These are phyloP conservation scores for Mrakia frigida DNA, from an alignment of 768 basidiomycete species.

Conservation along the genomic window DNA sequence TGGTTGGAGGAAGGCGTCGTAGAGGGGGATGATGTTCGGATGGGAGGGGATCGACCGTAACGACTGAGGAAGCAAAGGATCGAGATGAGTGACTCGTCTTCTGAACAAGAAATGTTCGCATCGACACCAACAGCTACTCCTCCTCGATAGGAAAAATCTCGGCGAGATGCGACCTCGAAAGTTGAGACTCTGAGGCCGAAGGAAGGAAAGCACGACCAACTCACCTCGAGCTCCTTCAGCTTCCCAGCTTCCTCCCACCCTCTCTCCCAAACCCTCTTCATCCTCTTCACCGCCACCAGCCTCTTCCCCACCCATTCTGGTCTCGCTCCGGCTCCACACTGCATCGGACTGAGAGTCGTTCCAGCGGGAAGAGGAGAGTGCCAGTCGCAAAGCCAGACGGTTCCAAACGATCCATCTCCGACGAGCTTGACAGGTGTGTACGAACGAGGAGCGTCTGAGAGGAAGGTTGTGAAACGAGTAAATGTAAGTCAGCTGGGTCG, in stretches of 20 bases:
- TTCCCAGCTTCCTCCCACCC: conserved; percentile 97
- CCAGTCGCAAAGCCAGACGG: conserved; percentile 99
- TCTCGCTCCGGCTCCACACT: conserved; percentile 82
- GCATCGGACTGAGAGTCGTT: conserved; percentile 88
- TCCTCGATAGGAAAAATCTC: too few species aligned
- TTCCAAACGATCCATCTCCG: conserved; percentile 97
- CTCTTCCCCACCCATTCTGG: conserved; percentile 93
- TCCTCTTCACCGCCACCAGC: conserved; percentile 93
- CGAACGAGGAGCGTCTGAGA: conserved; percentile 51
- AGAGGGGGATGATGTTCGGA: conserved; percentile 95
- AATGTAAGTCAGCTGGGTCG: background rate
- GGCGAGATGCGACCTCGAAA: background rate
- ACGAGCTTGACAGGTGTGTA: conserved; percentile 95
- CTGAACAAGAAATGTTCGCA: background rate
- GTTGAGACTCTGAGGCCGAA: background rate
- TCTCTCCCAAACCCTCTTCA: conserved; percentile 97
- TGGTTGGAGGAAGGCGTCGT: conserved; percentile 98
- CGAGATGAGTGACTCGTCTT: background rate
- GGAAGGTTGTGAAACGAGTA: background rate
- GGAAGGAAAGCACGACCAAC: conserved; percentile 25
- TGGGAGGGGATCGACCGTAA: conserved; percentile 90
- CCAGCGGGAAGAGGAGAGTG: conserved; percentile 88
- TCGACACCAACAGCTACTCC: too few species aligned
- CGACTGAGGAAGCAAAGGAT: conserved; percentile 55
- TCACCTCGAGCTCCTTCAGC: conserved; percentile 72